A percentile compares a stretch with the other conserved stretches of the same genome.
phyloP scores from a whole-genome alignment of 1,284 basidiomycete genomes.

The Cerioporus squamosus region DNA sequence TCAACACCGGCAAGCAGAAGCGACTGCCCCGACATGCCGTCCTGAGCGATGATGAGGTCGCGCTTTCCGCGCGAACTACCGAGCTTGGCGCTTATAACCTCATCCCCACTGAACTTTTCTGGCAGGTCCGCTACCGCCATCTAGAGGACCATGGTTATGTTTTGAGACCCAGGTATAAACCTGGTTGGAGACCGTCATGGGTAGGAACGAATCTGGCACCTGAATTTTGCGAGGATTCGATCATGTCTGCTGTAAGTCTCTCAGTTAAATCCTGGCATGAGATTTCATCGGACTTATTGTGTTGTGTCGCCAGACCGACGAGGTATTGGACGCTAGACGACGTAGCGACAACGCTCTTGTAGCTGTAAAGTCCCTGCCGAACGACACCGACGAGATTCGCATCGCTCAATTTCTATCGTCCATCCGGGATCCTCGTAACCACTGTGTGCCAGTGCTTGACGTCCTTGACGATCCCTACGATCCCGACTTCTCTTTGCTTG shows the following conservation, averaged over 20 bases:
- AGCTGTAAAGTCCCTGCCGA: conserved; percentile 22
- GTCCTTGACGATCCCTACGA: conserved; percentile 22
- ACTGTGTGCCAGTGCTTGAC: conserved; percentile 25
- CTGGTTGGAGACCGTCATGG: conserved; percentile 18
- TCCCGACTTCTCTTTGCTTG: conserved; percentile 15
- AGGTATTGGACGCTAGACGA: conserved; percentile 29
- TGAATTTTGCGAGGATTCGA: conserved; percentile 11
- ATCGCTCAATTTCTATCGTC: conserved; percentile 17
- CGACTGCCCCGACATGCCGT: conserved; percentile 1
- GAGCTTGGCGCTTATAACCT: background rate
- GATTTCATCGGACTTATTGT: too few relatives aligned
- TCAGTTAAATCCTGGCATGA: background rate
- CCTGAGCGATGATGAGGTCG: background rate
- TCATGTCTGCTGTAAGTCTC: background rate
- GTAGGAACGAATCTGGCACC: conserved; percentile 2
- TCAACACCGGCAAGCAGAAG: background rate
- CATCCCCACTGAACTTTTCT: conserved; percentile 1
- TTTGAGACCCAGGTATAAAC: conserved; percentile 4
- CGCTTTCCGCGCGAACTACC: background rate
- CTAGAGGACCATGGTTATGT: conserved; percentile 1
- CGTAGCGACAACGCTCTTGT: conserved; percentile 21
- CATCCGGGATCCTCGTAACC: conserved; percentile 10
- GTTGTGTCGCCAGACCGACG: conserved; percentile 1
- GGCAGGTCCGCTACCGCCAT: conserved; percentile 4
- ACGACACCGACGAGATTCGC: conserved; percentile 8